Base-by-base conservation (phyloP, 1,284 basidiomycete species). In the Cutaneotrichosporon spelunceum region DNA sequence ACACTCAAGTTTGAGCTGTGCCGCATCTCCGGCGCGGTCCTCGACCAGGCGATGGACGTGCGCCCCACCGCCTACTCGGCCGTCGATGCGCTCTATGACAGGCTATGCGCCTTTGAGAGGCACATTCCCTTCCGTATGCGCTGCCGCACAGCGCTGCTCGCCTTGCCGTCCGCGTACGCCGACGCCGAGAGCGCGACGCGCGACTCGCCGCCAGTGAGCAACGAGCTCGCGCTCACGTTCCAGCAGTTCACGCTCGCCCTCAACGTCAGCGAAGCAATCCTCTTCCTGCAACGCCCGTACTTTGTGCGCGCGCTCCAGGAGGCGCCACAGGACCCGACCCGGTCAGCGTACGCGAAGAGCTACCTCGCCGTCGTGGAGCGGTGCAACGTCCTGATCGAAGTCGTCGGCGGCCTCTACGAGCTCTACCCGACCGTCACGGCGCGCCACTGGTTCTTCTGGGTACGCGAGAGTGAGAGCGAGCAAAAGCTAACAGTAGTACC, bases 371-470 rank as follows among this genome's bases (percentile, higher is more conserved):
- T 75, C 14, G 64, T 71, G 9, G 73, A 75, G 60, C 59, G 73
- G 14, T 69, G 69, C 47, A 70, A 67, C 36, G 72, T 39, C 26
- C 67, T 73, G 30, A 71, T 74, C 49, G 67, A 69, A 27, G 63
- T 73, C 23, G 66, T 67, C 4, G 48, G 36, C 0, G 61, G 63
- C 14, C 47, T 74, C 13, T 68, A 74, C 56, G 55, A 64, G 13
- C 60, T 70, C 1, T 67, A 71, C 47, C 72, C 70, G 2, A 59
- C 57, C 1, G 66, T 72, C 8, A 67, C 67, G 1, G 65, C 67
- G 16, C 67, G 73, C 4, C 70, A 73, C 54, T 75, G 73, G 73
- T 71, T 64, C 57, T 69, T 67, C 58, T 73, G 71, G 69, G 70
- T 72, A 24, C 44, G 68, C 64, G 23, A 8, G 4, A 14, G 3